Evolutionary conservation across 805 yeast genomes (phyloP), one percentile per base, ranked within the genome.

Genomic region (Deakozyma indianensis): DNA sequence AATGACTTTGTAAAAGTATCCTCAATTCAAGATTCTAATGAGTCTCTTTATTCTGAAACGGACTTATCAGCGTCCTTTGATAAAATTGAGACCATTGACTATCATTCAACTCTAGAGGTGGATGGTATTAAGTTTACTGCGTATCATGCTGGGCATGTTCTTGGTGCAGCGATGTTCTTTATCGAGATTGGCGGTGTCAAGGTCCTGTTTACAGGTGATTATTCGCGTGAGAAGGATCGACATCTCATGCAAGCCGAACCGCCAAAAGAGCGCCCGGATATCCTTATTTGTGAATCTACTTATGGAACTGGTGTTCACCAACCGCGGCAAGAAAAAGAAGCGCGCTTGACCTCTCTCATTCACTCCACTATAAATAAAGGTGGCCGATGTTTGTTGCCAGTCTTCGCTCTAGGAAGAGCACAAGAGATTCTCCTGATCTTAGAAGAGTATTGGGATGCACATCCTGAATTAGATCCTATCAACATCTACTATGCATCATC

Each of bases 131-230:
- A 92, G 57, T 90, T 92, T 67, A 92, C 98, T 1, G 98, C 98
- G 1, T 92, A 82, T 62, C 99, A 90, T 65, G 99, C 99, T 4
- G 99, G 99, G n/a, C 99, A 92, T 70, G 99, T 92, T 11, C 68
- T 92, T 41, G 99, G 99, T 46, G 97, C 98, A 9, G 96, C 97
- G 11, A 92, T 92, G 97, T 92, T 80, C 62, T 79, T 92, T 52
- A 76, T 92, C 43, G 99, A 92, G 62, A 82, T 92, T 55, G 96
- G 95, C 18, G 96, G 96, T 0, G 66, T 90, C 48, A 83, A 85
- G 53, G 71, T 86, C 0, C 62, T 92, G 44, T 92, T 90, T 60
- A 92, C 99, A 0, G 99, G 99, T 47, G 99, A 92, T 62, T 92
- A 85, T 58, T 90, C 97, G 2, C 72, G 99, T 56, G 97, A 90